These are phyloP conservation scores for Boletus smithii DNA, from an alignment of 1,284 basidiomycete species.

Conservation along the genomic window DNA sequence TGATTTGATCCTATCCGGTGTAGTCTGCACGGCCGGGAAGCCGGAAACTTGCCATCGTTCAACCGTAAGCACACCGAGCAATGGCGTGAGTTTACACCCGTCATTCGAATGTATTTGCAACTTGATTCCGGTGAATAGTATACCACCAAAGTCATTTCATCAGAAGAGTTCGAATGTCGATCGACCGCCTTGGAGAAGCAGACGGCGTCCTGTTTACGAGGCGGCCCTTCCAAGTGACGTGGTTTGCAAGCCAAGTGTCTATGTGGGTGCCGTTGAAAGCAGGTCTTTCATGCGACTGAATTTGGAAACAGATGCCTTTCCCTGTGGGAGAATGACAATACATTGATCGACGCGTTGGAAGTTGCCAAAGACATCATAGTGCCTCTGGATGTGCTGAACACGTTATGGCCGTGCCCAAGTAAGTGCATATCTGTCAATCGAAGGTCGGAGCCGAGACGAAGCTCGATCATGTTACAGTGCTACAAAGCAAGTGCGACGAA, in stretches of 20 bases:
- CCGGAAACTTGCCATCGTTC: constrained; percentile 39
- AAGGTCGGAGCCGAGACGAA: constrained; percentile 10
- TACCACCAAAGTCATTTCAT: constrained; percentile 61
- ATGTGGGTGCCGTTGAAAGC: constrained; percentile 42
- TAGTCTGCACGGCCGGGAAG: constrained; percentile 47
- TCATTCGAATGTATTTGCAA: constrained; percentile 5
- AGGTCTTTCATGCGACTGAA: constrained; percentile 9
- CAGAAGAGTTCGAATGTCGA: constrained; percentile 48
- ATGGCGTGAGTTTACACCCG: constrained; percentile 57
- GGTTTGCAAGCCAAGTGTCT: constrained; percentile 66
- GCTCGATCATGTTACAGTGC: constrained; percentile 31
- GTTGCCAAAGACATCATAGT: constrained; percentile 62
- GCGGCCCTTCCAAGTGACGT: constrained; percentile 65
- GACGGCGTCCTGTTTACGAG: constrained; percentile 54
- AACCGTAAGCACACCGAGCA: constrained; percentile 67
- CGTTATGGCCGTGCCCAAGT: constrained; percentile 70
- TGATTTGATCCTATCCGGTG: constrained; percentile 7
- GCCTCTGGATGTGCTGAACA: constrained; percentile 62
- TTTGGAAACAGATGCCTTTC: constrained; percentile 50
- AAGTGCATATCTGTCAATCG: constrained; percentile 22
- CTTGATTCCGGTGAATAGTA: constrained; percentile 41
- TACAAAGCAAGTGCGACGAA: constrained; percentile 44
- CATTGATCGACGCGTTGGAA: constrained; percentile 57
- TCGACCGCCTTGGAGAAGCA: constrained; percentile 45
- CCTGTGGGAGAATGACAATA: constrained; percentile 61